Conservation (phyloP, 1,284 basidiomycete genomes). For the Fomitopsis schrenkii region DNA sequence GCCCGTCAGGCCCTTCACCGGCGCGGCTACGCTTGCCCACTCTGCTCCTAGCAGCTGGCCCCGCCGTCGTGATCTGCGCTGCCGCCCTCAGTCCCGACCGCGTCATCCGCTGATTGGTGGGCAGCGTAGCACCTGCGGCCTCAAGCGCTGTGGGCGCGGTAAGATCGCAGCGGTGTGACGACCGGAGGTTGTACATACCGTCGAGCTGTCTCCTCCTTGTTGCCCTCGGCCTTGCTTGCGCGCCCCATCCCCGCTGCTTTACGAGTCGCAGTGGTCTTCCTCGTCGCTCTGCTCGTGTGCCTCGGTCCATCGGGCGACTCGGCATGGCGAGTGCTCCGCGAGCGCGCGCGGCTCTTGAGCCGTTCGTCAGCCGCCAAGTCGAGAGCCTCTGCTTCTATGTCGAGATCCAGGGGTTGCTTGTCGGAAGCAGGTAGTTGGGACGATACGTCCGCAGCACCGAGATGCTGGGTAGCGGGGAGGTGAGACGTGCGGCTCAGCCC, state of each 20-base stretch:
- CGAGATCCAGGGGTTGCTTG: too few species aligned
- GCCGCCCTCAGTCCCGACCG: not conserved
- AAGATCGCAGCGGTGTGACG: not conserved
- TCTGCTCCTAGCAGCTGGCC: too few species aligned
- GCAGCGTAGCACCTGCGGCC: not conserved
- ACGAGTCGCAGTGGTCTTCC: not conserved
- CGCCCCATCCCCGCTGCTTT: not conserved
- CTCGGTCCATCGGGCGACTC: not conserved
- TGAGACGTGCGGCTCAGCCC: too few species aligned
- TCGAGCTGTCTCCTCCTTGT: not conserved
- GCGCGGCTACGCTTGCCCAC: too few species aligned
- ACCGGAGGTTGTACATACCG: not conserved
- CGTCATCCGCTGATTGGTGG: not conserved
- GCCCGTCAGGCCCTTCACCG: too few species aligned
- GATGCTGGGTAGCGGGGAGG: too few species aligned
- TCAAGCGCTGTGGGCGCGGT: not conserved
- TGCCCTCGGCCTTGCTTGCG: not conserved
- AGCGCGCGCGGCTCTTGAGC: not conserved
- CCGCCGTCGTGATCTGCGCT: too few species aligned
- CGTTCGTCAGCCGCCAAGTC: too few species aligned
- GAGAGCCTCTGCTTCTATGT: too few species aligned
- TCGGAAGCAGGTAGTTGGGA: too few species aligned
- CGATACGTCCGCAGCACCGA: too few species aligned
- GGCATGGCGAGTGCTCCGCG: not conserved
- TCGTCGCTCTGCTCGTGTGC: not conserved